Percentiles rank a stretch among this genome's conserved stretches.
phyloP scores from a whole-genome alignment of 257 asterid species.

The Dorcoceras hygrometricum region DNA sequence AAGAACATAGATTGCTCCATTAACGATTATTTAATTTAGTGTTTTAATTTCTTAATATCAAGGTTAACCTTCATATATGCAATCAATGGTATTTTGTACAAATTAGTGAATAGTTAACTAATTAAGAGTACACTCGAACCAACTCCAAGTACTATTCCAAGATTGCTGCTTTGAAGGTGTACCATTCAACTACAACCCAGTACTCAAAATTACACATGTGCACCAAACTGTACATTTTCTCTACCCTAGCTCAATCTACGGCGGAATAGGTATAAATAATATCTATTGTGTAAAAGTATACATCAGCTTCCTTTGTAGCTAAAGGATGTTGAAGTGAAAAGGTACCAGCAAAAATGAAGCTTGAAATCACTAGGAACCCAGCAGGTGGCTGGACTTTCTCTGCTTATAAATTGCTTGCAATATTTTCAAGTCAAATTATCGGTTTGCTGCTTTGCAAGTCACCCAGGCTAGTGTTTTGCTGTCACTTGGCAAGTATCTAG shows the following conservation, averaged over 20 bases:
- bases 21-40: neutral
- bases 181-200: neutral
- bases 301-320: neutral
- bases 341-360: neutral
- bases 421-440: neutral
- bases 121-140: neutral
- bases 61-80: neutral
- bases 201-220: neutral
- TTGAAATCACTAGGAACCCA: slow-evolving; percentile 5
- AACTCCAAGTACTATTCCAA: neutral
- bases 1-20: neutral
- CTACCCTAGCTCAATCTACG: neutral
- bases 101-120: neutral
- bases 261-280: neutral
- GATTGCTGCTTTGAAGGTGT: neutral
- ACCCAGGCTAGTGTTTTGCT: slow-evolving; percentile 5
- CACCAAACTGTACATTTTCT: neutral
- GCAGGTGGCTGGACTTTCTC: neutral
- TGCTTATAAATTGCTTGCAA: neutral
- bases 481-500: slow-evolving; percentile 5
- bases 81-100: neutral
- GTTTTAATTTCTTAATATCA: too few species aligned
- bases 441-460: neutral
- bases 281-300: neutral
- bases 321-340: neutral